These are phyloP conservation scores for Clavispora vitiphila DNA, from an alignment of 805 yeast genomes.

Conservation along the genomic window DNA sequence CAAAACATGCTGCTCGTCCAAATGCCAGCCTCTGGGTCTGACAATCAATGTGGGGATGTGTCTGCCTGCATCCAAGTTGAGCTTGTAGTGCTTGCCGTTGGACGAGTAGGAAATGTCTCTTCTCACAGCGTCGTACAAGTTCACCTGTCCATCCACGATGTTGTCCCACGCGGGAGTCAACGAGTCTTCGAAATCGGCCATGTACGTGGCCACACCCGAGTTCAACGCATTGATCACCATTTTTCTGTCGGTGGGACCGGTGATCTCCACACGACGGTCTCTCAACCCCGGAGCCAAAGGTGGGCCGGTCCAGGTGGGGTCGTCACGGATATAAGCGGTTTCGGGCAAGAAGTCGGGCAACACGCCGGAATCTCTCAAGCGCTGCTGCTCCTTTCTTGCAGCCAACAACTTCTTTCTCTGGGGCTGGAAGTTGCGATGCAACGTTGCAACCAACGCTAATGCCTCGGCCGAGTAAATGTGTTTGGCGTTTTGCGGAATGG, in stretches of 20 bases:
- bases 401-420: slow-evolving; percentile 55
- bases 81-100: slow-evolving; percentile 38
- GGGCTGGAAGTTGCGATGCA: slow-evolving; percentile 68
- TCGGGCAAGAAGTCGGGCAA: slow-evolving; percentile 62
- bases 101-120: slow-evolving; percentile 45
- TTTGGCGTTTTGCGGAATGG: slow-evolving; percentile 43
- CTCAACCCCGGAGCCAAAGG: slow-evolving; percentile 67
- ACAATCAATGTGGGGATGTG: slow-evolving; percentile 16
- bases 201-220: slow-evolving; percentile 73
- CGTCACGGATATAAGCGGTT: slow-evolving; percentile 64
- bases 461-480: slow-evolving; percentile 60
- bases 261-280: slow-evolving; percentile 75
- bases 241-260: slow-evolving; percentile 82
- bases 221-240: slow-evolving; percentile 81
- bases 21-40: slow-evolving; percentile 22
- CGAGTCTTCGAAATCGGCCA: slow-evolving; percentile 85
- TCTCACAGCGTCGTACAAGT: slow-evolving; percentile 71
- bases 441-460: slow-evolving; percentile 61
- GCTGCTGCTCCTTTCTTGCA: slow-evolving; percentile 59
- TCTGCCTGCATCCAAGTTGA: slow-evolving; percentile 15
- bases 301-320: slow-evolving; percentile 72
- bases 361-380: slow-evolving; percentile 55
- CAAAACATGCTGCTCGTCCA: slow-evolving; percentile 18
- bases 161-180: slow-evolving; percentile 81
- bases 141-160: slow-evolving; percentile 76